phyloP scores from a whole-genome alignment of 306 rosid genomes.

The Rubus idaeus region DNA sequence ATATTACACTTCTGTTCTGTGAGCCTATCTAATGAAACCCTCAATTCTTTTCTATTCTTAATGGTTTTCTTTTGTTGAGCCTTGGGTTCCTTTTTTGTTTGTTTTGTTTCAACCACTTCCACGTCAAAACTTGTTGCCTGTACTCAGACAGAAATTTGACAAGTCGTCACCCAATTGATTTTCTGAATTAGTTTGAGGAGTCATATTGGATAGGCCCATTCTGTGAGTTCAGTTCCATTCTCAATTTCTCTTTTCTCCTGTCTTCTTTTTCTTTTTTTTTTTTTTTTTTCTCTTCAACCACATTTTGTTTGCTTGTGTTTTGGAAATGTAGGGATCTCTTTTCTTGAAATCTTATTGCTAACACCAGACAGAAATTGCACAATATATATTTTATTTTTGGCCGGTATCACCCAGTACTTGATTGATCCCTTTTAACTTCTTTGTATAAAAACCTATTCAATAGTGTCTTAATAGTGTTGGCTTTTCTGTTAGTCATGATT shows the following conservation, averaged over 20 bases:
- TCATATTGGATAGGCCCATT: not conserved
- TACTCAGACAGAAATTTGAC: not conserved
- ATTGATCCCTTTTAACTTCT: not conserved
- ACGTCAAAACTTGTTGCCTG: not conserved
- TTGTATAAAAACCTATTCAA: not conserved
- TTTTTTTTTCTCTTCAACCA: not conserved
- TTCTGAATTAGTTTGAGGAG: not conserved
- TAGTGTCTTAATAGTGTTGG: not conserved
- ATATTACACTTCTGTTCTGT: conserved; percentile 8
- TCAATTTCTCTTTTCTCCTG: not conserved
- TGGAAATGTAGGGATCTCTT: not conserved
- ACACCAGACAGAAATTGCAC: not conserved
- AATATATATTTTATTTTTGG: not conserved
- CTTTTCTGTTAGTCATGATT: no score
- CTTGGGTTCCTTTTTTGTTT: not conserved
- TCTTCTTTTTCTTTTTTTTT: not conserved
- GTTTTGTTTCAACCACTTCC: not conserved
- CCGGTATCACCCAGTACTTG: not conserved
- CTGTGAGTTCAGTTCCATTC: not conserved
- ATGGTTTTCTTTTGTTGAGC: not conserved
- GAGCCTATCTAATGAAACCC: not conserved
- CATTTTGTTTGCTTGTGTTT: not conserved
- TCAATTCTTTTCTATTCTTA: not conserved
- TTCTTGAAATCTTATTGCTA: not conserved
- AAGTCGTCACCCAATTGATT: not conserved